Conservation (phyloP, 371 early-diverging fungal species). For the Nosema muscidifuracis region DNA sequence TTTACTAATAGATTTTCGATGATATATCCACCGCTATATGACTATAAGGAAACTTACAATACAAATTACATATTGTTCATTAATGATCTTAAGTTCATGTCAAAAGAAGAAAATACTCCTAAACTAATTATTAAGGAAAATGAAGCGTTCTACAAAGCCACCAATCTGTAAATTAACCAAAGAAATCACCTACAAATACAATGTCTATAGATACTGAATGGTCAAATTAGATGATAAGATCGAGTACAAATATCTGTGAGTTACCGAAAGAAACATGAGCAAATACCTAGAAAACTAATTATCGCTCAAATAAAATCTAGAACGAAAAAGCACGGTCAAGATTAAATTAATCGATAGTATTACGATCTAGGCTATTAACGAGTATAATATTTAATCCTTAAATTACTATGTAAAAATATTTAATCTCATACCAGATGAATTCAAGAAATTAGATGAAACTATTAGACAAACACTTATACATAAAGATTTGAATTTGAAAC, state of each 20-base stretch:
- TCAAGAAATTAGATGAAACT: not conserved
- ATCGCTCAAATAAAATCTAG: too few species aligned
- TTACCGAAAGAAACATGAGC: too few species aligned
- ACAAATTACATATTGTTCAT: not conserved
- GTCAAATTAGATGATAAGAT: not conserved
- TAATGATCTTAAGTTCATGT: not conserved
- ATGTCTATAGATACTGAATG: not conserved
- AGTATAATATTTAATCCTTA: not conserved
- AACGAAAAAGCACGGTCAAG: too few species aligned
- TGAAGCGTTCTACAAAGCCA: not conserved
- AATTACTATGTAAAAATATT: not conserved
- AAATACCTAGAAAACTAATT: too few species aligned
- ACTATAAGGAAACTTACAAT: not conserved
- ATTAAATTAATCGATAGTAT: too few species aligned
- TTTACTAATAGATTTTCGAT: too few species aligned
- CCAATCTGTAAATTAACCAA: not conserved
- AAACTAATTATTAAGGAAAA: not conserved
- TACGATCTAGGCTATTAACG: too few species aligned
- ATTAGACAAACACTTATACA: not conserved
- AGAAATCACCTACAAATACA: too few species aligned
- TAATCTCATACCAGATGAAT: not conserved
- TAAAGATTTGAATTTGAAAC: too few species aligned
- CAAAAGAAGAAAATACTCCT: not conserved
- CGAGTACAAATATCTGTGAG: not conserved
- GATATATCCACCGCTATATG: too few species aligned